Percentiles rank a stretch among this genome's conserved stretches.
phyloP scores from a whole-genome alignment of 169 alveolate species.

The Blepharisma undulans region DNA sequence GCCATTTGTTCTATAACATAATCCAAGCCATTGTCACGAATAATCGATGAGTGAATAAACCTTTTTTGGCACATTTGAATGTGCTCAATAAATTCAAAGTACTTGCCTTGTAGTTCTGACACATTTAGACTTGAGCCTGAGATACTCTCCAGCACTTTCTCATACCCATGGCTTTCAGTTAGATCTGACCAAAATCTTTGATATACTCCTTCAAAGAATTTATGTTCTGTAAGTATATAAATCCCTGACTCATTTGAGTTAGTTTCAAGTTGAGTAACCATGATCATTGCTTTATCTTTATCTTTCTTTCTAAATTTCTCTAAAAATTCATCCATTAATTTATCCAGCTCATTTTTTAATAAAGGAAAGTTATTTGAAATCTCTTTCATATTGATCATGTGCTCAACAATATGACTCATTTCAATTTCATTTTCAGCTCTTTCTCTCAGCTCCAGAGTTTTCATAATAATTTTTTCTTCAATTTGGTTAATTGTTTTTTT shows the following conservation, averaged over 20 bases:
- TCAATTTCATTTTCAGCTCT: background rate
- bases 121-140: background rate
- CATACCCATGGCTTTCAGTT: background rate
- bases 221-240: background rate
- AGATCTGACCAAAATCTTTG: background rate
- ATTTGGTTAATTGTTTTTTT: no score
- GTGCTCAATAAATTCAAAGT: background rate
- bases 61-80: background rate
- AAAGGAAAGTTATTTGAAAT: background rate
- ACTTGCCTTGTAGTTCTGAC: background rate
- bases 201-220: background rate
- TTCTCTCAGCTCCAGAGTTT: no score
- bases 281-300: background rate
- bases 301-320: background rate
- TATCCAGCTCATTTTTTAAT: background rate
- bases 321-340: background rate
- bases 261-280: no score
- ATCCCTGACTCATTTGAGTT: background rate
- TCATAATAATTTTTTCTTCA: no score
- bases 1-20: background rate
- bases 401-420: background rate
- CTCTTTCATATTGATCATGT: background rate
- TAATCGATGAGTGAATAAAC: no score
- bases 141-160: background rate
- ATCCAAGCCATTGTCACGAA: background rate